Percentiles rank a stretch among this genome's conserved stretches.
Conservation (phyloP, 2,329 filamentous ascomycete species). For the Trichoderma lentiforme region DNA sequence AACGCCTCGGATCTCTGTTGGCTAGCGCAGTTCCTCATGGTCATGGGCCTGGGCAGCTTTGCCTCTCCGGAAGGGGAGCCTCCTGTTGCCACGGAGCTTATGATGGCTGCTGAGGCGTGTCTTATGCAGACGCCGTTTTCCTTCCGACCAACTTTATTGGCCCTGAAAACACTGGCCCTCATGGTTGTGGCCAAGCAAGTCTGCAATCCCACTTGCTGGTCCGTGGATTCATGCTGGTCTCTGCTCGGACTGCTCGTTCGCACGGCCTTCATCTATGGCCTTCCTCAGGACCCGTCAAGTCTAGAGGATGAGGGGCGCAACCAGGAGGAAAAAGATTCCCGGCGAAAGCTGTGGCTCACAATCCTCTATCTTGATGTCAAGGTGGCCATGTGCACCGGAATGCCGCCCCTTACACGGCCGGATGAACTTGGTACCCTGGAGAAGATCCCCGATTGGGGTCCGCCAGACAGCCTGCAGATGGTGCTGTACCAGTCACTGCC, state of each 20-base stretch:
- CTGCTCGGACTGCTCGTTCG: constrained; percentile 35
- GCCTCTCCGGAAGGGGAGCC: constrained; percentile 31
- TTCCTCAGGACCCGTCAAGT: constrained; percentile 32
- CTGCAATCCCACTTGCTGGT: constrained; percentile 38
- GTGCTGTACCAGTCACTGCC: constrained; percentile 33
- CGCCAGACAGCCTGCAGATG: constrained; percentile 31
- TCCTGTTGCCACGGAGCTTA: constrained; percentile 33
- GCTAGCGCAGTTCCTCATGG: constrained; percentile 36
- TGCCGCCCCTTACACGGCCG: constrained; percentile 34
- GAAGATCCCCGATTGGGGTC: constrained; percentile 27
- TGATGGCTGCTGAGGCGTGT: constrained; percentile 38
- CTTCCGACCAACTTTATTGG: constrained; percentile 35
- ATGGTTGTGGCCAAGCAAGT: constrained; percentile 37
- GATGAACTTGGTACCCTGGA: constrained; percentile 31
- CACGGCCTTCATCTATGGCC: constrained; percentile 33
- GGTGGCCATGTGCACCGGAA: constrained; percentile 34
- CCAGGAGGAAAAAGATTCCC: constrained; percentile 27
- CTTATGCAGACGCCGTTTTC: constrained; percentile 39
- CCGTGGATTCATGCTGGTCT: constrained; percentile 36
- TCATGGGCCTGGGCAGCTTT: constrained; percentile 35
- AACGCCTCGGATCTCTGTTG: constrained; percentile 30
- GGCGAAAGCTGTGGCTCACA: constrained; percentile 35
- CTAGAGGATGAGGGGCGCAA: constrained; percentile 26
- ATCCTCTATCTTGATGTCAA: constrained; percentile 37
- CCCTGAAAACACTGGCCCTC: constrained; percentile 31